Evolutionary conservation across 148 eudicot genomes (phyloP).

Genomic region (Heliosperma pusillum): DNA sequence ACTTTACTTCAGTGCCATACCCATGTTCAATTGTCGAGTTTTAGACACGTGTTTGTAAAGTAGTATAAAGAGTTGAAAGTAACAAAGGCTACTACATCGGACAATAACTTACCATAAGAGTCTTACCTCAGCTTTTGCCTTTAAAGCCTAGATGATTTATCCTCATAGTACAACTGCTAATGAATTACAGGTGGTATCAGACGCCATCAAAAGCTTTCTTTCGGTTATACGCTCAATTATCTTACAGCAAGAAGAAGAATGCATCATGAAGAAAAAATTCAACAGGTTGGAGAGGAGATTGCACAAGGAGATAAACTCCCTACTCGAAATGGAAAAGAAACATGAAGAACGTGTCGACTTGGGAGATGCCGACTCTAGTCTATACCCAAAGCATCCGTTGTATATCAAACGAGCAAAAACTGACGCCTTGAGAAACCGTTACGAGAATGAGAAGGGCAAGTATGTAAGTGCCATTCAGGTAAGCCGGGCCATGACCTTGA

Average conservation of each 20-base stretch:
- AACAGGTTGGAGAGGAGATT: constrained; percentile 57
- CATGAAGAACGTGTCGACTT: constrained; percentile 28
- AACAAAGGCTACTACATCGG: no score
- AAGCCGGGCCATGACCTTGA: constrained; percentile 54
- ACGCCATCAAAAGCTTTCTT: constrained; percentile 63
- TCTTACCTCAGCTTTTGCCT: neutral
- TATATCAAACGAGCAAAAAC: constrained; percentile 45
- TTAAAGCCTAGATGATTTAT: neutral
- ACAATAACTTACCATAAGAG: no score
- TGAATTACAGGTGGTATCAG: constrained; percentile 49
- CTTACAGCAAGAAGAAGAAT: constrained; percentile 63
- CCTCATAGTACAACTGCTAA: neutral
- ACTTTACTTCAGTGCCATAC: neutral
- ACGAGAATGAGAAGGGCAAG: constrained; percentile 54
- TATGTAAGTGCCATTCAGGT: constrained; percentile 38
- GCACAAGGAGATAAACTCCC: constrained; percentile 42
- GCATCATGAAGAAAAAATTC: constrained; percentile 44
- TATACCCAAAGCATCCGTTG: constrained; percentile 55
- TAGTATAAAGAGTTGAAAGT: no score
- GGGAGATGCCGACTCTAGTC: constrained; percentile 32
- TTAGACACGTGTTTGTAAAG: no score
- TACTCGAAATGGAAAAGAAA: constrained; percentile 60
- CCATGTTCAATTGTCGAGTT: neutral
- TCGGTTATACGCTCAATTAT: constrained; percentile 48
- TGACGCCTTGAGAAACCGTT: constrained; percentile 40